phyloP scores from a whole-genome alignment of 257 asterid species.

The Nicotiana tomentosiformis region DNA sequence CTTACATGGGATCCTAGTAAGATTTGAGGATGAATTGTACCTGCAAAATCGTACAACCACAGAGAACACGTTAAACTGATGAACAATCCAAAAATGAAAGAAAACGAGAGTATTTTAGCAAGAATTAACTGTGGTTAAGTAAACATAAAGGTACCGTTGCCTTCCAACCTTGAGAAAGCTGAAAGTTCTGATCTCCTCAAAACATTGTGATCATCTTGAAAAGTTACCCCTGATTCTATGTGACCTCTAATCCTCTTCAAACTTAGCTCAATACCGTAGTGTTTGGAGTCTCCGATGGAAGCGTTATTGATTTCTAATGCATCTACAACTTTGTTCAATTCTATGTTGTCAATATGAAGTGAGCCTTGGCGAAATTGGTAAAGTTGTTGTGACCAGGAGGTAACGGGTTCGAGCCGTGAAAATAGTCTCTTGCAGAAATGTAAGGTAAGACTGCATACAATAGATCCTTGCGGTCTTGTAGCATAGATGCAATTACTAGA shows the following conservation, averaged over 20 bases:
- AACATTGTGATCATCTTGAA: slow-evolving; percentile 50
- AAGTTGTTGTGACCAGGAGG: too few relatives aligned
- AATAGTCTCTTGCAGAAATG: too few relatives aligned
- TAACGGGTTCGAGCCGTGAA: too few relatives aligned
- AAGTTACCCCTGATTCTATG: slow-evolving; percentile 34
- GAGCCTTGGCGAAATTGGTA: too few relatives aligned
- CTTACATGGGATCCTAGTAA: slow-evolving; percentile 28
- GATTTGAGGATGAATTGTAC: slow-evolving; percentile 53
- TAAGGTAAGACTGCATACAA: too few relatives aligned
- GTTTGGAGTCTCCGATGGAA: slow-evolving; percentile 27
- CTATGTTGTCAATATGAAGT: slow-evolving; percentile 11
- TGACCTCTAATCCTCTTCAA: slow-evolving; percentile 59
- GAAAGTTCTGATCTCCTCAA: slow-evolving; percentile 67
- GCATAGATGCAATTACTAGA: not conserved
- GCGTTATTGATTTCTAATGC: slow-evolving; percentile 25
- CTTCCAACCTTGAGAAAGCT: slow-evolving; percentile 73
- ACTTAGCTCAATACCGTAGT: slow-evolving; percentile 41
- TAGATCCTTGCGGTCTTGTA: too few relatives aligned
- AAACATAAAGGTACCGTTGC: not conserved
- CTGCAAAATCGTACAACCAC: slow-evolving; percentile 32
- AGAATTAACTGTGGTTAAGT: not conserved
- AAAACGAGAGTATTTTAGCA: not conserved
- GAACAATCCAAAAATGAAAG: not conserved
- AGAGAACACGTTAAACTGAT: not conserved
- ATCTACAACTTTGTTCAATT: slow-evolving; percentile 35